Evolutionary conservation across 345 rosid genomes (phyloP).

Genomic region (Gossypium thurberi): DNA sequence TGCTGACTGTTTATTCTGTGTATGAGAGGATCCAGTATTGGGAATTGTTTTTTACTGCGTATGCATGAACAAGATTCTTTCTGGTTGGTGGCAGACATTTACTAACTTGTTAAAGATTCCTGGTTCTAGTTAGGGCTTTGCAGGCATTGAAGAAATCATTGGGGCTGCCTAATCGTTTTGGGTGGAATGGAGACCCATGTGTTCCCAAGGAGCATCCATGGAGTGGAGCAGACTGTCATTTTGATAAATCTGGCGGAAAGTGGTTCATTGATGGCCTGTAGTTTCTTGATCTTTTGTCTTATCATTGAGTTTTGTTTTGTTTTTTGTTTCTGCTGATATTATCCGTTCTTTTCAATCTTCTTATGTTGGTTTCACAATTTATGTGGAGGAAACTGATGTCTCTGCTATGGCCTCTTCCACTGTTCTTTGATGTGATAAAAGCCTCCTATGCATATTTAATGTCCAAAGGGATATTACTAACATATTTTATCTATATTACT

Average conservation of each 20-base stretch:
- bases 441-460: not conserved
- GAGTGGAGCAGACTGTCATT: constrained; percentile 87
- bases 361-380: not conserved
- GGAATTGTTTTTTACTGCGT: not conserved
- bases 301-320: constrained; percentile 6
- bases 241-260: constrained; percentile 52
- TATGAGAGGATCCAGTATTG: not conserved
- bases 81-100: not conserved
- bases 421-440: not conserved
- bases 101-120: constrained; percentile 20
- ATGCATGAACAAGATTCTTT: constrained; percentile 1
- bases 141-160: constrained; percentile 61
- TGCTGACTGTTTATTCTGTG: not conserved
- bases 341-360: not conserved
- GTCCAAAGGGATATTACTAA: not conserved
- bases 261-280: constrained; percentile 99
- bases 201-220: constrained; percentile 99
- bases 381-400: not conserved
- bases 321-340: not conserved
- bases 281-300: constrained; percentile 24
- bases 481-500: not conserved
- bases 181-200: constrained; percentile 99
- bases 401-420: not conserved
- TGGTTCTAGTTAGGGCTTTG: constrained; percentile 59
- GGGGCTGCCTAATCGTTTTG: constrained; percentile 85